Base-by-base conservation (phyloP, 305 asterid genomes). In the Fraxinus sp. region DNA sequence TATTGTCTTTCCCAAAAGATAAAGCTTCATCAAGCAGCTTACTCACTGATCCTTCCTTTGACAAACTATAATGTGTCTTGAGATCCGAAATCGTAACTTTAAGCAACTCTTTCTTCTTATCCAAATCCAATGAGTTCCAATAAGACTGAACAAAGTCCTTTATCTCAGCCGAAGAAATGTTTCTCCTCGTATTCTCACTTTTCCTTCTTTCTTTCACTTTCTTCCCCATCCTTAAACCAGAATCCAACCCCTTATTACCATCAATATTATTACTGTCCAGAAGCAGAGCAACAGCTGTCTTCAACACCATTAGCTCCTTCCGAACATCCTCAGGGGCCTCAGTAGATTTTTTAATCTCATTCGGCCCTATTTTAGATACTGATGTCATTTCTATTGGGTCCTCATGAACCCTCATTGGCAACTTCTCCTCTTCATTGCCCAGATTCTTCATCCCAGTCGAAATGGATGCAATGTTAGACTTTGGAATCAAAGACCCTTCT, bases 381-480 rank as follows among this genome's bases (percentile, higher is more conserved):
- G 90, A 74, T 74, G 91, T 87, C 79, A 90, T 62, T 89, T 96
- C 98, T 97, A 93, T 93, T 1, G 97, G 98, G 93, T 49, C 62
- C 20, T 4, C 7, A 86, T 86, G 95, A 87, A 79, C 7, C 22
- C 62, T 49, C 62, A 14, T 14, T 49, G 62, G 20, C 4, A 94
- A 87, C 81, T 93, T 94, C 79, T 96, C 97, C 78, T 92, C 97
- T 28, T 97, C 98, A 68, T 84, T 89, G 36, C 95, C 92, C 68
- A 93, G 81, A 86, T 90, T 90, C 87, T 94, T 95, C 99, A 95
- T 89, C 98, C 98, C 93, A 41, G 91, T 87, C 3, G 99, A 95
- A 80, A 94, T 87, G 73, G 97, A 89, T 5, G 95, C 94, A 79
- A 95, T 82, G 74, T 93, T 0, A 43, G 5, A 43, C 55, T 43